These are phyloP conservation scores for Pleurotus citrinopileatus DNA, from an alignment of 768 basidiomycete genomes.

Conservation along the genomic window DNA sequence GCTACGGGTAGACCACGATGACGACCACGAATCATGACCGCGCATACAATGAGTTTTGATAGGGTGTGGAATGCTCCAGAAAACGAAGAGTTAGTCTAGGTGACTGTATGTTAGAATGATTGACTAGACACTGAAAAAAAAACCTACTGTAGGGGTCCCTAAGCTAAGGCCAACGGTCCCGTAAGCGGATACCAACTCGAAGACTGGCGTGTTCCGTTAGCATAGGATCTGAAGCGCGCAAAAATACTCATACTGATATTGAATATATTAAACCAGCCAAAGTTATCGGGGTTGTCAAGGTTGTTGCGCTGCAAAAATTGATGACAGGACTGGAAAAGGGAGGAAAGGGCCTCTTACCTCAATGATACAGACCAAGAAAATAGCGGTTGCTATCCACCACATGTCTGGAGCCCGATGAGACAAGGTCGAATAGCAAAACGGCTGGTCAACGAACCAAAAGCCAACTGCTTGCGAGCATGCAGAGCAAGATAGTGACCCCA, in stretches of 20 bases:
- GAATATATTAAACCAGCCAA: slow-evolving; percentile 83
- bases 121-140: background rate
- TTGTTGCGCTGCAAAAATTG: slow-evolving; percentile 45
- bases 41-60: slow-evolving; percentile 83
- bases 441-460: slow-evolving; percentile 71
- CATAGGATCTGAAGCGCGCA: background rate
- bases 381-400: slow-evolving; percentile 89
- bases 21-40: slow-evolving; percentile 92
- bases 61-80: slow-evolving; percentile 74
- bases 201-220: slow-evolving; percentile 44
- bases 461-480: slow-evolving; percentile 86
- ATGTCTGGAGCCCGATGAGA: slow-evolving; percentile 85
- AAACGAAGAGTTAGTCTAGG: slow-evolving; percentile 77
- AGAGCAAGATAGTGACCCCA: slow-evolving; percentile 78
- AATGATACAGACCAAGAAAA: slow-evolving; percentile 90
- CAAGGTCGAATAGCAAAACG: too few relatives aligned
- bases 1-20: slow-evolving; percentile 88
- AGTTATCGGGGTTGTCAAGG: slow-evolving; percentile 49
- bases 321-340: background rate
- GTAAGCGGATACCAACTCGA: slow-evolving; percentile 86
- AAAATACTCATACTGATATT: slow-evolving; percentile 46
- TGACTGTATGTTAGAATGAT: slow-evolving; percentile 11
- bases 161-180: slow-evolving; percentile 88
- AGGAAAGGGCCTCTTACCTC: slow-evolving; percentile 54
- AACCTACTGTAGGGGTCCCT: slow-evolving; percentile 62